Evolutionary conservation across 2,329 filamentous ascomycete species (phyloP).

Genomic region (Monilinia fructicola): DNA sequence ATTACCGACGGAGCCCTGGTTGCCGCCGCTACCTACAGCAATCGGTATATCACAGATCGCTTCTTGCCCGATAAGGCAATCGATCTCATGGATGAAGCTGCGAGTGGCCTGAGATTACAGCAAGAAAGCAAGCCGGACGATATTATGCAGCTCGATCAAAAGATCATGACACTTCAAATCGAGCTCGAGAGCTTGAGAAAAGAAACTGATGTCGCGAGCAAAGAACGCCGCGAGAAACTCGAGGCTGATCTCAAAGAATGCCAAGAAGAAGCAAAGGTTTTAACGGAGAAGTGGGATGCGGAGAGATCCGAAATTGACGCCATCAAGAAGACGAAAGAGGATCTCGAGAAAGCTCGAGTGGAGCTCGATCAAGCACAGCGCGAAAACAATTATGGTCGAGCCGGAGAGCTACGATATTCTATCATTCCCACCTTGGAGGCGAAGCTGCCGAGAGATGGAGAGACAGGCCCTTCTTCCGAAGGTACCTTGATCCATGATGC

Average conservation of each 20-base stretch:
- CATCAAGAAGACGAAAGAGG: conserved; percentile 82
- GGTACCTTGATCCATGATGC: conserved; percentile 80
- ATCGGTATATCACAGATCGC: conserved; percentile 93
- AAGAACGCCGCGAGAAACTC: conserved; percentile 82
- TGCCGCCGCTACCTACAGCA: conserved; percentile 86
- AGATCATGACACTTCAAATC: conserved; percentile 97
- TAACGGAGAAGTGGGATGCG: conserved; percentile 86
- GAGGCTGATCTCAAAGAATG: conserved; percentile 73
- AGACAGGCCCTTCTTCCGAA: conserved; percentile 40
- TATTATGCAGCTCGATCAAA: conserved; percentile 87
- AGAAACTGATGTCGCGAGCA: conserved; percentile 86
- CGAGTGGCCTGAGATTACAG: conserved; percentile 83
- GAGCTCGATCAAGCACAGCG: conserved; percentile 83
- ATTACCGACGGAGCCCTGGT: conserved; percentile 93
- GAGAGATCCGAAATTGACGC: conserved; percentile 82
- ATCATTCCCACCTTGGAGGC: conserved; percentile 79
- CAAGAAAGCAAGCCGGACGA: conserved; percentile 97
- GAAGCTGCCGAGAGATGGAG: conserved; percentile 74
- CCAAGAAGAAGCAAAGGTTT: conserved; percentile 70
- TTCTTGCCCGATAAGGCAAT: conserved; percentile 98
- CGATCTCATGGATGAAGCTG: conserved; percentile 93
- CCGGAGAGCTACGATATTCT: conserved; percentile 88
- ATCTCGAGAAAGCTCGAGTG: conserved; percentile 81
- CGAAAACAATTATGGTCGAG: conserved; percentile 82
- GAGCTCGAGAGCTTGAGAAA: conserved; percentile 93